These are phyloP conservation scores for Tetracentron sinense DNA, from an alignment of 164 flowering plant genomes.

Conservation along the genomic window DNA sequence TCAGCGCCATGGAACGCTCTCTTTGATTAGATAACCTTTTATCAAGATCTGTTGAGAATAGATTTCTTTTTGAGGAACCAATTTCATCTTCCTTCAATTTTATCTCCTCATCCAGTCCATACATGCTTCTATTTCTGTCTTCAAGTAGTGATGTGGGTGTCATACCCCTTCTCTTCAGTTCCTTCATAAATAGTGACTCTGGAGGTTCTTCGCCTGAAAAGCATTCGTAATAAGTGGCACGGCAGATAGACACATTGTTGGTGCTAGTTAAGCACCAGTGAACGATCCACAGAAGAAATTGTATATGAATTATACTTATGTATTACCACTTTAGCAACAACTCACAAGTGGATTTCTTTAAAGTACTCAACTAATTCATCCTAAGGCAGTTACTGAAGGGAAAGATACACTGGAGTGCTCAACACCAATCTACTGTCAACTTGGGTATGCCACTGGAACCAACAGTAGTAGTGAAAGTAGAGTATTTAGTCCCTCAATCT, in stretches of 20 bases:
- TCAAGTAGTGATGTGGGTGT: conserved; percentile 82
- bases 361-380: no score
- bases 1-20: conserved; percentile 76
- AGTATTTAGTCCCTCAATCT: no score
- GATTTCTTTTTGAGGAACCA: conserved; percentile 44
- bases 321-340: not conserved
- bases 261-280: not conserved
- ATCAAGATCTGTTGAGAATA: conserved; percentile 52
- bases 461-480: no score
- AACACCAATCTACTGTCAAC: no score
- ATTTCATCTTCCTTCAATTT: conserved; percentile 42
- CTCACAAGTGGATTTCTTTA: not conserved
- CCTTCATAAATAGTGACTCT: conserved; percentile 94
- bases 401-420: no score
- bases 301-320: no score
- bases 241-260: not conserved
- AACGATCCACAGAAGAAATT: not conserved
- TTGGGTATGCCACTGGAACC: no score
- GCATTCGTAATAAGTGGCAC: not conserved
- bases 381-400: no score
- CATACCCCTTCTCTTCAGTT: conserved; percentile 80
- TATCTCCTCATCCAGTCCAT: conserved; percentile 37
- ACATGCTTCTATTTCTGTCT: conserved; percentile 42
- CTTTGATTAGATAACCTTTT: conserved; percentile 60
- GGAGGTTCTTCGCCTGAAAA: conserved; percentile 90